Percentiles rank a stretch among this genome's conserved stretches.
Conservation (phyloP, 2,329 filamentous ascomycete species). For the Dothistroma pini region DNA sequence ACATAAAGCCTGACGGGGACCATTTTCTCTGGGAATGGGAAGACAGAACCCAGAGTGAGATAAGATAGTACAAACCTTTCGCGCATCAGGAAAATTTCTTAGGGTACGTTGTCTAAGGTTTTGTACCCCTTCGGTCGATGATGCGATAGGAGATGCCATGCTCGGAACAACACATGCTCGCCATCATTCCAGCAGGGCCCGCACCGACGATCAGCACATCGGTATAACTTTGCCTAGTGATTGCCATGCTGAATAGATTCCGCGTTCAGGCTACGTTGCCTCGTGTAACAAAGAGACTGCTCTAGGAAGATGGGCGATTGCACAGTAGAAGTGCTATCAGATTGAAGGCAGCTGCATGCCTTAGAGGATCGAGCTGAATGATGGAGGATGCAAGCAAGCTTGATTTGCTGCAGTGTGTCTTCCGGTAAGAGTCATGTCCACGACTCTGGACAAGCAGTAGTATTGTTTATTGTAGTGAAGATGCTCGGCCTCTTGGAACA, state of each 20-base stretch:
- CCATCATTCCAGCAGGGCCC: slow-evolving; percentile 47
- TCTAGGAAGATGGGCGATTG: not conserved
- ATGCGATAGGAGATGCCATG: slow-evolving; percentile 48
- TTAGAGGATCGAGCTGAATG: not conserved
- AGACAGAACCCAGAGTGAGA: slow-evolving; percentile 66
- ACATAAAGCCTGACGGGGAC: slow-evolving; percentile 28
- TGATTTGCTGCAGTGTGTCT: not conserved
- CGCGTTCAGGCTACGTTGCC: not conserved
- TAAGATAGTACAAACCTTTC: slow-evolving; percentile 74
- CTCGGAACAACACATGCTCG: slow-evolving; percentile 48
- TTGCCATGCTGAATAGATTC: not conserved
- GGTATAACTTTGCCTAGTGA: slow-evolving; percentile 21
- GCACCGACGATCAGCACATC: slow-evolving; percentile 51
- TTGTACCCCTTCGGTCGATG: slow-evolving; percentile 33
- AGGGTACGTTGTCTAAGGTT: slow-evolving; percentile 8
- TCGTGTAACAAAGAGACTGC: not conserved
- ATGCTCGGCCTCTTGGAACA: not conserved
- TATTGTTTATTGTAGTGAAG: not conserved
- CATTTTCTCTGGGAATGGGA: slow-evolving; percentile 65
- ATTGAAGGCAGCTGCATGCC: not conserved
- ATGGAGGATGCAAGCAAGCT: not conserved
- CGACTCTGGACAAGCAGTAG: no score
- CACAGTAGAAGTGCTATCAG: not conserved
- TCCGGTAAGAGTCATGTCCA: no score
- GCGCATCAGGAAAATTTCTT: slow-evolving; percentile 57